A percentile compares a stretch with the other conserved stretches of the same genome.
Evolutionary conservation across 31 red algal genomes (phyloP).

Genomic region (Odonthalia washingtoniensis): DNA sequence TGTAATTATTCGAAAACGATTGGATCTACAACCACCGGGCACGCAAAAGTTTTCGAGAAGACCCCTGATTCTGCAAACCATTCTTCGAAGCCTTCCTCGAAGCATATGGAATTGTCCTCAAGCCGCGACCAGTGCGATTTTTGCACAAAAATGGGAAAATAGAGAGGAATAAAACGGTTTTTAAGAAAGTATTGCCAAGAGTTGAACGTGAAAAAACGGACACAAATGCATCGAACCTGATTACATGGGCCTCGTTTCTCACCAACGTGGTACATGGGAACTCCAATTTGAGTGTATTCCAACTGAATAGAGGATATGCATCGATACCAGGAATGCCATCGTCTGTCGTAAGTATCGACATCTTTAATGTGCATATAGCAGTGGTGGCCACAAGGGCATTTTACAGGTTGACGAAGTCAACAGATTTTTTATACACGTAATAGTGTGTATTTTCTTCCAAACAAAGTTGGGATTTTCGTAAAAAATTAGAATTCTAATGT

Average conservation of each 20-base stretch:
- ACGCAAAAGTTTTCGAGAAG: background rate
- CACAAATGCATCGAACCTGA: background rate
- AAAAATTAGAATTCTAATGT: too few relatives aligned
- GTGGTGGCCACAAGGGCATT: slow-evolving; percentile 23
- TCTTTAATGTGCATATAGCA: slow-evolving; percentile 31
- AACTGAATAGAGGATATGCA: slow-evolving; percentile 26
- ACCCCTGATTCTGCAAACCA: slow-evolving; percentile 16
- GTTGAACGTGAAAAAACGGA: background rate
- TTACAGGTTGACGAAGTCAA: background rate
- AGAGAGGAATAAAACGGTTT: slow-evolving; percentile 35
- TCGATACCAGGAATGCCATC: slow-evolving; percentile 21
- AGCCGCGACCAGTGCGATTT: slow-evolving; percentile 2
- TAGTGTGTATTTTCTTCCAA: too few relatives aligned
- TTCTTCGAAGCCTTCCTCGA: background rate
- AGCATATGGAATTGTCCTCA: slow-evolving; percentile 15
- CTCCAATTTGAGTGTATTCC: background rate
- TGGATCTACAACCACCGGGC: slow-evolving; percentile 28
- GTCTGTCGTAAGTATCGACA: background rate
- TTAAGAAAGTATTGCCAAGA: slow-evolving; percentile 32
- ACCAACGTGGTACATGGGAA: slow-evolving; percentile 30
- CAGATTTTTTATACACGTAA: too few relatives aligned
- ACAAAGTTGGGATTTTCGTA: too few relatives aligned
- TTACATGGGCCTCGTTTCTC: slow-evolving; percentile 28
- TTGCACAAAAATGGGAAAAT: slow-evolving; percentile 40
- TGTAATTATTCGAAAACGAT: background rate